phyloP scores from a whole-genome alignment of 306 rosid genomes.

The Lathyrus sativus region DNA sequence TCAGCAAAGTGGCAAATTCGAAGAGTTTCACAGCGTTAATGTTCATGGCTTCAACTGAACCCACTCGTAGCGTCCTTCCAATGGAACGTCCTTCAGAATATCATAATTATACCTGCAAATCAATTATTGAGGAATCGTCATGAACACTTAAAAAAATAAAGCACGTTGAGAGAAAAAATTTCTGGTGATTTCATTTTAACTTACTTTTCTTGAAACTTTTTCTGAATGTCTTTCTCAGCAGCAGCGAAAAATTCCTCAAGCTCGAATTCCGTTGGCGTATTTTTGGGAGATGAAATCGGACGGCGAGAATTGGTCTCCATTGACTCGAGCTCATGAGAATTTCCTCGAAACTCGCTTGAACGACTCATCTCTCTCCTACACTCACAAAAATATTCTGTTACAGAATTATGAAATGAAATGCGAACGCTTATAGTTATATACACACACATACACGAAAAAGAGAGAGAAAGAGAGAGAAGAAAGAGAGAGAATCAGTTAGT shows the following conservation, averaged over 20 bases:
- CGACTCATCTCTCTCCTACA: slow-evolving; percentile 71
- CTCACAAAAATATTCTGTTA: slow-evolving; percentile 12
- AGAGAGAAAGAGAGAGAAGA: not conserved
- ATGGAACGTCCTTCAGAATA: slow-evolving; percentile 64
- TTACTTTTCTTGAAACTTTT: slow-evolving; percentile 63
- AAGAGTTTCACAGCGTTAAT: slow-evolving; percentile 2
- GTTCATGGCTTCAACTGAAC: slow-evolving; percentile 65
- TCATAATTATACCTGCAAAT: slow-evolving; percentile 83
- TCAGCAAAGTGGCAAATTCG: slow-evolving; percentile 37
- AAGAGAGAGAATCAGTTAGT: slow-evolving; percentile 1
- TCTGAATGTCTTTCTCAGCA: slow-evolving; percentile 68
- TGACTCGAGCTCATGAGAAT: slow-evolving; percentile 47
- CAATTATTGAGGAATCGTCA: no score
- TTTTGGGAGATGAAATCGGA: slow-evolving; percentile 35
- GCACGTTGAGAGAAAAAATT: not conserved
- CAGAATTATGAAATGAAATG: not conserved
- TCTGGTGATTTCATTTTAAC: slow-evolving; percentile 22
- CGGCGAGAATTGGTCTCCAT: slow-evolving; percentile 48
- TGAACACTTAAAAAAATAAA: not conserved
- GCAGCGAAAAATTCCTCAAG: slow-evolving; percentile 76
- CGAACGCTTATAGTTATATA: not conserved
- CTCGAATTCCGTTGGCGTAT: slow-evolving; percentile 65
- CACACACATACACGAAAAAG: not conserved
- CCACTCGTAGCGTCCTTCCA: slow-evolving; percentile 96
- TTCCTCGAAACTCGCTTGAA: slow-evolving; percentile 49